These are phyloP conservation scores for Leishmania braziliensis DNA, from an alignment of 208 protist species.

Conservation along the genomic window DNA sequence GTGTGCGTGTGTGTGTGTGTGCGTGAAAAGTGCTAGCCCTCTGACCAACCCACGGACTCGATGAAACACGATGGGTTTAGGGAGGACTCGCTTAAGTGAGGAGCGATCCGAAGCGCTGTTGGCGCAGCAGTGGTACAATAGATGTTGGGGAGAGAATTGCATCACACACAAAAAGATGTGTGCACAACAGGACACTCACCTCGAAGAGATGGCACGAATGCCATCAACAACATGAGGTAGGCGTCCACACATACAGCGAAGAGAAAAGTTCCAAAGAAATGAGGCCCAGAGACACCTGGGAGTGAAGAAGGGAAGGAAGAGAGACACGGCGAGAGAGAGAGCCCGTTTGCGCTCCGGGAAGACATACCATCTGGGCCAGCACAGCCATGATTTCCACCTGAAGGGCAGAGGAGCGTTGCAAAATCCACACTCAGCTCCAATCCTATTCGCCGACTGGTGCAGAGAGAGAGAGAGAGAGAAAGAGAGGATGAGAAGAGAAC, in stretches of 20 bases:
- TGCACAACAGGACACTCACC: background rate
- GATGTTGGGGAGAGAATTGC: background rate
- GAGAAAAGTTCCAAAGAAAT: background rate
- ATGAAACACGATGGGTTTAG: background rate
- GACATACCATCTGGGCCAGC: background rate
- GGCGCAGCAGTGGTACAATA: background rate
- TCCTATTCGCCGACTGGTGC: background rate
- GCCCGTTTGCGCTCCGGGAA: background rate
- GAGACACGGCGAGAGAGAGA: background rate
- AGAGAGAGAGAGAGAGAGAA: constrained; percentile 8
- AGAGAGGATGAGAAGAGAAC: constrained; percentile 3
- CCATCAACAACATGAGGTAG: background rate
- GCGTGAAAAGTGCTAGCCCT: background rate
- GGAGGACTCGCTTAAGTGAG: background rate
- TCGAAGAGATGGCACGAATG: background rate
- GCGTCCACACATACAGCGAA: background rate
- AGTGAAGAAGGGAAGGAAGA: background rate
- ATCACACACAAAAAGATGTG: background rate
- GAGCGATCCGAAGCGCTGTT: background rate
- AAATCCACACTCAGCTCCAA: background rate
- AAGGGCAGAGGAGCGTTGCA: background rate
- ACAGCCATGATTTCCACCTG: background rate
- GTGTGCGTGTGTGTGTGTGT: no score
- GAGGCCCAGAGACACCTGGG: background rate
- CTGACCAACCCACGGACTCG: background rate